Percentiles rank a stretch among this genome's conserved stretches.
phyloP scores from a whole-genome alignment of 805 yeast genomes.

The Limtongia smithiae region DNA sequence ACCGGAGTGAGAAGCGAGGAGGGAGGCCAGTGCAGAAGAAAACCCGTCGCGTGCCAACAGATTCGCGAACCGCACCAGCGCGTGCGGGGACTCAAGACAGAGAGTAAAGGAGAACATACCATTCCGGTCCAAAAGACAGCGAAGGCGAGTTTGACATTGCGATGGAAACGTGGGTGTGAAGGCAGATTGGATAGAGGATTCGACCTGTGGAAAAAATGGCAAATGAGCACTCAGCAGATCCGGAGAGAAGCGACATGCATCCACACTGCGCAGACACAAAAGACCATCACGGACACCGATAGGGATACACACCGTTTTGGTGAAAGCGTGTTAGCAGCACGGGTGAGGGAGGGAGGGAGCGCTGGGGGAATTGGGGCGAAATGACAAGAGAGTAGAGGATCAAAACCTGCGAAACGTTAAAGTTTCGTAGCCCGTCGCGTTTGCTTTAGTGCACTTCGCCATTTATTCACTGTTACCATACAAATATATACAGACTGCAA shows the following conservation, averaged over 20 bases:
- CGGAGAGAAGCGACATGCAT: no score
- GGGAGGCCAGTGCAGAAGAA: neutral
- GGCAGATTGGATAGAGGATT: neutral
- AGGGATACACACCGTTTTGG: no score
- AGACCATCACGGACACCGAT: no score
- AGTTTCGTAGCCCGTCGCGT: no score
- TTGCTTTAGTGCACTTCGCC: neutral
- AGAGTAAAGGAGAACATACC: slow-evolving; percentile 29
- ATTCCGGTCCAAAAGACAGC: slow-evolving; percentile 35
- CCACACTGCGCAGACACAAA: no score
- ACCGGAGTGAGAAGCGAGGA: no score
- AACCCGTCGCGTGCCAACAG: neutral
- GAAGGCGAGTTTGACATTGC: slow-evolving; percentile 35
- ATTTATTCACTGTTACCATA: neutral
- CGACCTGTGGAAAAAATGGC: no score
- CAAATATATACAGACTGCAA: no score
- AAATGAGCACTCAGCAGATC: no score
- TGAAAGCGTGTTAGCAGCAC: no score
- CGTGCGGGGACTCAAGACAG: neutral
- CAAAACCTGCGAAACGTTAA: neutral
- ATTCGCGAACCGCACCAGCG: neutral
- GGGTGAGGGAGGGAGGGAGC: no score
- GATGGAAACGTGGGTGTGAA: neutral
- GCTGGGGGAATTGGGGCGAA: neutral
- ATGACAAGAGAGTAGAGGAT: neutral